Conservation (phyloP, 2,329 filamentous ascomycete genomes). For the Neofusicoccum kwambonambiense region DNA sequence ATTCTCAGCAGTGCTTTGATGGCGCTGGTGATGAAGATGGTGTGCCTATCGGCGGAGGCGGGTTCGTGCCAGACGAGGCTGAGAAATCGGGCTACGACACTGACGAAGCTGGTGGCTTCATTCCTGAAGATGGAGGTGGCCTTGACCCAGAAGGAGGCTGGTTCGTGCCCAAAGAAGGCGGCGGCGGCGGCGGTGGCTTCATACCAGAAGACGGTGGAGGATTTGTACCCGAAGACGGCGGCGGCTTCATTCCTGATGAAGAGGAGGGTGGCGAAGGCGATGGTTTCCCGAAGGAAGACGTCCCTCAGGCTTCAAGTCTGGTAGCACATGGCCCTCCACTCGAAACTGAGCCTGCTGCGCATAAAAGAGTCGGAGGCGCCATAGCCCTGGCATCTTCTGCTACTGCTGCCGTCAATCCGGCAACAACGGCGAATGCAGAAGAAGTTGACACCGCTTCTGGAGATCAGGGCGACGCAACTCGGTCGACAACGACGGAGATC, state of each 20-base stretch:
- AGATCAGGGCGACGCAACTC: background rate
- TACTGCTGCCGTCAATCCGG: no score
- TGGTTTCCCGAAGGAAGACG: background rate
- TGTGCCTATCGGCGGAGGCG: conserved; percentile 17
- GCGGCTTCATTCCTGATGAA: conserved; percentile 41
- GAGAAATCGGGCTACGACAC: conserved; percentile 10
- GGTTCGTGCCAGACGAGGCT: conserved; percentile 24
- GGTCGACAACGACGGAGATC: no score
- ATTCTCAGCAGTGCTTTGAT: background rate
- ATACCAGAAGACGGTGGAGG: conserved; percentile 20
- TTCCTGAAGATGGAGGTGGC: conserved; percentile 22
- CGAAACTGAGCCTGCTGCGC: no score
- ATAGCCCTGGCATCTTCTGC: no score
- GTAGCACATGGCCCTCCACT: no score
- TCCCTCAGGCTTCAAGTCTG: no score
- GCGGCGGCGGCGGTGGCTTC: conserved; percentile 43
- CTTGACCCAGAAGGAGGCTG: conserved; percentile 13
- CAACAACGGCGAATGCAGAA: background rate
- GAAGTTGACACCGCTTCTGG: no score
- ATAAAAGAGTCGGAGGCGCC: no score
- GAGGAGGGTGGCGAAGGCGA: conserved; percentile 30
- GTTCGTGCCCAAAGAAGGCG: background rate
- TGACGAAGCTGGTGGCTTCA: conserved; percentile 24
- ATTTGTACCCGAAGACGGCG: conserved; percentile 17
- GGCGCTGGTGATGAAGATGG: background rate